Conservation (phyloP, 208 protist species). For the Strigomonas culicis region DNA sequence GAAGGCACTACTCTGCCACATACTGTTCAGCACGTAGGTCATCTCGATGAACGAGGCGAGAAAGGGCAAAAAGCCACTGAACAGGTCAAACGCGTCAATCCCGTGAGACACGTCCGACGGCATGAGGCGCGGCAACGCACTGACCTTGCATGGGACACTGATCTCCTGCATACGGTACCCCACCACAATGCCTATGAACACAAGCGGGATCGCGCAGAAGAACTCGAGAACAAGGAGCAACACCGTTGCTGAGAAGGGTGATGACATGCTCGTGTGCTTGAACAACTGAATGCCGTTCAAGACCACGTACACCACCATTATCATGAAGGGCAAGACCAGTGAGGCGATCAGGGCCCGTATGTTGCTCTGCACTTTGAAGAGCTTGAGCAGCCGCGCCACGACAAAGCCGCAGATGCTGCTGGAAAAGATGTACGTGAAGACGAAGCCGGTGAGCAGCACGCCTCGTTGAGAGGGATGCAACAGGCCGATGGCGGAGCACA, state of each 20-base stretch:
- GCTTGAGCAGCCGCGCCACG: conserved; percentile 83
- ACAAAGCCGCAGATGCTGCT: conserved; percentile 85
- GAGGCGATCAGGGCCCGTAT: conserved; percentile 63
- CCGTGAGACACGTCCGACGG: conserved; percentile 40
- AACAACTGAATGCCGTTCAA: conserved; percentile 64
- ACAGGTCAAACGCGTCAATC: conserved; percentile 32
- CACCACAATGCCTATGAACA: conserved; percentile 86
- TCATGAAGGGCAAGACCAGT: conserved; percentile 40
- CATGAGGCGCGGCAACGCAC: conserved; percentile 95
- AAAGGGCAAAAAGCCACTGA: conserved; percentile 94
- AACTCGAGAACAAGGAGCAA: conserved; percentile 73
- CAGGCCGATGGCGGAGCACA: conserved; percentile 77
- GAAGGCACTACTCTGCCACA: conserved; percentile 93
- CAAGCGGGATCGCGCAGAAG: conserved; percentile 92
- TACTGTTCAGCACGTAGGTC: conserved; percentile 92
- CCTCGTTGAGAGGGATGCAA: conserved; percentile 91
- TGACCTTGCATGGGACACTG: conserved; percentile 74
- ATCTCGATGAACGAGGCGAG: conserved; percentile 97
- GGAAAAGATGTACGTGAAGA: conserved; percentile 61
- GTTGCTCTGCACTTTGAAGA: conserved; percentile 81
- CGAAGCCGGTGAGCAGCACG: conserved; percentile 74
- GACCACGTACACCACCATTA: conserved; percentile 44
- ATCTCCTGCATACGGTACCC: conserved; percentile 80
- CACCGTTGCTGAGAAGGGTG: conserved; percentile 52
- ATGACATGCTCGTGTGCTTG: conserved; percentile 59